A percentile compares a stretch with the other conserved stretches of the same genome.
Conservation (phyloP, 192 early-diverging fungal genomes). For the Gorgonomyces haynaldii region DNA sequence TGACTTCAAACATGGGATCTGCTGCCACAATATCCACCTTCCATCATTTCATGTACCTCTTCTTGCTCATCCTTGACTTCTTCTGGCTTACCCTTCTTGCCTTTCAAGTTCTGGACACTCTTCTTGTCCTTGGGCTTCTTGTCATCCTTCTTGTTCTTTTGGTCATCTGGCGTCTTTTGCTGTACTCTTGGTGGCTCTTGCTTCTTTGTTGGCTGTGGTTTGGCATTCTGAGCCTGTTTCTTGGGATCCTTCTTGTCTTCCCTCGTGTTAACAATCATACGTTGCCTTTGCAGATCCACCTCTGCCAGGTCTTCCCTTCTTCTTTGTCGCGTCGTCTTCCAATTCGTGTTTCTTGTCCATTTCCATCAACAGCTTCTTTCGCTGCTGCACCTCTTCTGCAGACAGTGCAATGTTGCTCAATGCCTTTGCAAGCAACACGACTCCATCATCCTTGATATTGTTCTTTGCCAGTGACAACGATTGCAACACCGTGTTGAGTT, state of each 20-base stretch:
- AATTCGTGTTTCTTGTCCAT: constrained; percentile 33
- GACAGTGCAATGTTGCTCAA: constrained; percentile 26
- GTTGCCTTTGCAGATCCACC: constrained; percentile 5
- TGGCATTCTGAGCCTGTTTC: constrained; percentile 8
- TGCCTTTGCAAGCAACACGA: constrained; percentile 26
- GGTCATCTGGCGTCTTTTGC: constrained; percentile 6
- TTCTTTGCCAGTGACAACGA: constrained; percentile 33
- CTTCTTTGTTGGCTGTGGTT: constrained; percentile 7
- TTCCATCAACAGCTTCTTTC: constrained; percentile 30
- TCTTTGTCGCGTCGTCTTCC: constrained; percentile 31
- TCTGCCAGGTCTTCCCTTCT: constrained; percentile 14
- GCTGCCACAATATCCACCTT: not conserved
- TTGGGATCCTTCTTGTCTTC: not conserved
- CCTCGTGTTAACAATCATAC: not conserved
- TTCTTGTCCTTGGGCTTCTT: constrained; percentile 6
- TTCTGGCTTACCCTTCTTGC: constrained; percentile 37
- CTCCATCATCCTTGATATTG: constrained; percentile 36
- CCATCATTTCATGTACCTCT: constrained; percentile 20
- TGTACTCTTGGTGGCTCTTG: constrained; percentile 11
- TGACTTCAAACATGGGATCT: constrained; percentile 43
- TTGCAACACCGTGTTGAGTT: constrained; percentile 26
- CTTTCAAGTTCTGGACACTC: not conserved
- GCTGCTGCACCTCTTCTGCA: constrained; percentile 24
- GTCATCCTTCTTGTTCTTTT: constrained; percentile 3
- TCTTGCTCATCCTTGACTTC: constrained; percentile 39